Evolutionary conservation across 2,329 filamentous ascomycete species (phyloP).

Genomic region (Nakataea oryzae): DNA sequence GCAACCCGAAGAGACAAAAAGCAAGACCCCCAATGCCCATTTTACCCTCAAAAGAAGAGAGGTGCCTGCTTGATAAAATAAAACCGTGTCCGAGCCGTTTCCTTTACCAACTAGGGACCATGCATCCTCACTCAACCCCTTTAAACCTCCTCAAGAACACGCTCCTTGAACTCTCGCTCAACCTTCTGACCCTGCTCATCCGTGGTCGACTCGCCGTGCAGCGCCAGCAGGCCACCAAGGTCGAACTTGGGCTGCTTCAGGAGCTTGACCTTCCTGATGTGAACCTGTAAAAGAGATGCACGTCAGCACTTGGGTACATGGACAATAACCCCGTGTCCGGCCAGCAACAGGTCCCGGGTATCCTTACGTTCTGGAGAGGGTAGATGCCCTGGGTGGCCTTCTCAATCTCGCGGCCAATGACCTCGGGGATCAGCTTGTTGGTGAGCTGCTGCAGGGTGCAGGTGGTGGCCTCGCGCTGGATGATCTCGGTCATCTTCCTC

Average conservation of each 20-base stretch:
- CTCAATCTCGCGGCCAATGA: slow-evolving; percentile 99
- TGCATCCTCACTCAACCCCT: slow-evolving; percentile 19
- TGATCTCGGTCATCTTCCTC: slow-evolving; percentile 99
- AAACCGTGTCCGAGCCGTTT: slow-evolving; percentile 30
- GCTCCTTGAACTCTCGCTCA: slow-evolving; percentile 99
- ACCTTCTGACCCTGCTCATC: slow-evolving; percentile 98
- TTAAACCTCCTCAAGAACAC: slow-evolving; percentile 90
- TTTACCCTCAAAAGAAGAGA: slow-evolving; percentile 2
- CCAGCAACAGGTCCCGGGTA: background rate
- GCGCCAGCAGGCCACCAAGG: slow-evolving; percentile 86
- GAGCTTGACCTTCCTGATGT: slow-evolving; percentile 99
- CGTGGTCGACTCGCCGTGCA: slow-evolving; percentile 94
- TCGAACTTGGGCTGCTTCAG: slow-evolving; percentile 99
- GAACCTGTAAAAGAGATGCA: slow-evolving; percentile 53
- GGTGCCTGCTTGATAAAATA: slow-evolving; percentile 19
- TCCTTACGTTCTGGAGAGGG: slow-evolving; percentile 89
- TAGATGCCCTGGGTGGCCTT: slow-evolving; percentile 99
- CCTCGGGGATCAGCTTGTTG: slow-evolving; percentile 97
- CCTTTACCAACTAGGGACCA: slow-evolving; percentile 21
- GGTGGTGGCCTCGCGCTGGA: slow-evolving; percentile 86
- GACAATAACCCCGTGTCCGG: too few relatives aligned
- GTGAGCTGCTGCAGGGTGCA: slow-evolving; percentile 95
- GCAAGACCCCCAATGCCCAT: slow-evolving; percentile 31
- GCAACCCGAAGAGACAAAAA: slow-evolving; percentile 27
- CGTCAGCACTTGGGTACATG: background rate